phyloP scores from a whole-genome alignment of 306 rosid genomes.

The Cucurbita argyrosperma region DNA sequence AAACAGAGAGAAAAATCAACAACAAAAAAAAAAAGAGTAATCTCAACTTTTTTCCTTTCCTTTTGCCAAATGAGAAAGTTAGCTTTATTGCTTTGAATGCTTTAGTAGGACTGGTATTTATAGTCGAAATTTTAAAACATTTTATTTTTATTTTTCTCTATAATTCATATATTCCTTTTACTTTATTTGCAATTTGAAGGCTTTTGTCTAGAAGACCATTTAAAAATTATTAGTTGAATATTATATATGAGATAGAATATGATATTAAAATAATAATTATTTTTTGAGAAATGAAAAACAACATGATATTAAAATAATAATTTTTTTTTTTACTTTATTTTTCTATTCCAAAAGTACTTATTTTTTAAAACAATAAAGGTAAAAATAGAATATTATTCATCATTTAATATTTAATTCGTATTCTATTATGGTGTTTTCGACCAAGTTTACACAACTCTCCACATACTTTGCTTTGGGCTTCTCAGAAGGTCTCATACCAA shows the following conservation, averaged over 20 bases:
- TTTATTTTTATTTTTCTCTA: neutral
- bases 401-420: no score
- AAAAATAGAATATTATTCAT: neutral
- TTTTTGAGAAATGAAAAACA: neutral
- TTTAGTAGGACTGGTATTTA: slow-evolving; percentile 1
- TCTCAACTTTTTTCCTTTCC: neutral
- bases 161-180: slow-evolving; percentile 11
- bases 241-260: neutral
- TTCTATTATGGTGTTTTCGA: no score
- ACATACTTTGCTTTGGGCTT: no score
- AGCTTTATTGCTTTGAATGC: neutral
- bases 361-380: neutral
- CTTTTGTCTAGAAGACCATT: neutral
- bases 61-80: neutral
- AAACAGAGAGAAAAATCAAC: slow-evolving; percentile 4
- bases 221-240: neutral
- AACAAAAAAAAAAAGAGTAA: neutral
- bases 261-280: neutral
- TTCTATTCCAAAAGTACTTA: neutral
- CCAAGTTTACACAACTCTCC: no score
- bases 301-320: neutral
- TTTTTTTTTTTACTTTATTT: neutral
- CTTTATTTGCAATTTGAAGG: slow-evolving; percentile 2
- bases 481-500: no score
- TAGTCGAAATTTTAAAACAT: neutral